phyloP scores from a whole-genome alignment of 2,329 filamentous ascomycete species.

The Neodidymelliopsis sp. region DNA sequence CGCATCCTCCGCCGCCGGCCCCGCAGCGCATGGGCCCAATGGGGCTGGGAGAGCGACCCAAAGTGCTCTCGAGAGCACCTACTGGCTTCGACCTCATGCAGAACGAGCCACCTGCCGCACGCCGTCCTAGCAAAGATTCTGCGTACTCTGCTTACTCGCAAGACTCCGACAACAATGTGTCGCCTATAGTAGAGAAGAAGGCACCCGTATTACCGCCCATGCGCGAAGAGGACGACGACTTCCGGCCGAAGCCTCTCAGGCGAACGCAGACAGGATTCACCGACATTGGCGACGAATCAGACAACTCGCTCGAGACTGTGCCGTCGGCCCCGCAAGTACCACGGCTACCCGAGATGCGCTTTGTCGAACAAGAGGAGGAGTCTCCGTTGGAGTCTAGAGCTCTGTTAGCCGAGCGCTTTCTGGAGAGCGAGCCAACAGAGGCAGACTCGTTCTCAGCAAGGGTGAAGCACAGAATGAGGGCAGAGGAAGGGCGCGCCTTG shows the following conservation, averaged over 20 bases:
- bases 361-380: slow-evolving; percentile 28
- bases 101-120: slow-evolving; percentile 12
- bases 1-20: slow-evolving; percentile 35
- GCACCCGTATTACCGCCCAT: slow-evolving; percentile 39
- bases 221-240: slow-evolving; percentile 54
- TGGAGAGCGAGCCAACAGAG: slow-evolving; percentile 41
- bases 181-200: slow-evolving; percentile 33
- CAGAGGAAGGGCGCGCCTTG: slow-evolving; percentile 60
- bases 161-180: slow-evolving; percentile 25
- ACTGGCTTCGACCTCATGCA: slow-evolving; percentile 44
- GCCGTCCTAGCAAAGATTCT: slow-evolving; percentile 43
- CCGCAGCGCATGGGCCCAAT: slow-evolving; percentile 43
- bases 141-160: slow-evolving; percentile 43
- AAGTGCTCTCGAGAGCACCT: slow-evolving; percentile 38
- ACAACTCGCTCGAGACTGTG: slow-evolving; percentile 52
- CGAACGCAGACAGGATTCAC: slow-evolving; percentile 65
- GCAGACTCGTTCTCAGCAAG: slow-evolving; percentile 56
- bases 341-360: slow-evolving; percentile 38
- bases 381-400: slow-evolving; percentile 38
- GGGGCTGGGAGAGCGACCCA: slow-evolving; percentile 46
- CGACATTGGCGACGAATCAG: slow-evolving; percentile 27
- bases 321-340: slow-evolving; percentile 46
- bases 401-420: slow-evolving; percentile 34
- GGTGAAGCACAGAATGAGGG: slow-evolving; percentile 60
- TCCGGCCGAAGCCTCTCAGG: slow-evolving; percentile 62